Evolutionary conservation across 345 rosid species (phyloP), one percentile per base, ranked within the genome.

Genomic region (Eucalyptus rudis): DNA sequence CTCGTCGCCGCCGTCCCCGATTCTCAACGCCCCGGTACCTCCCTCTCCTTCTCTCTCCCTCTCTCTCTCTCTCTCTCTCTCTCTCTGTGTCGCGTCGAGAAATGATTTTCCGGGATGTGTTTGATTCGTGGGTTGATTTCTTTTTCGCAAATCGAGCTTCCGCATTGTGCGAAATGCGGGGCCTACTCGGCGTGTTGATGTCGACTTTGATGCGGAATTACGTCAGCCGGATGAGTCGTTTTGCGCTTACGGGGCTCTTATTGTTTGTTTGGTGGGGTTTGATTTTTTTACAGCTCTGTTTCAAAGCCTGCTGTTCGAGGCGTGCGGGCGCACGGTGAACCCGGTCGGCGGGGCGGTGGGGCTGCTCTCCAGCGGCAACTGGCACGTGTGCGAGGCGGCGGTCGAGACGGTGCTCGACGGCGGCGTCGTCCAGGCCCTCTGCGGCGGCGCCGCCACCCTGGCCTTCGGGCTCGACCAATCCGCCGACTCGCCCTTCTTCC

Each of bases 1-100:
- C 96, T 95, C 86, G 92, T 97, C 86, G 94, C 97, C 90, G 91
- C 96, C 87, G 98, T 95, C 68, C 95, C 98, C 33, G 89, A 91
- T 49, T 58, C 90, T 52, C 98, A 94, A 13, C 92, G 96, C 12
- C 94, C 98, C 43, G 92, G 99, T 97, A 93, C 29, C 44, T 12
- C 49, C 16, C 58, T 29, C 31, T 29, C 16, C 31, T n/a, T 5
- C 64, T 58, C 19, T 7, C 25, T 8, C 58, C n/a, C n/a, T n/a
- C n/a, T n/a, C n/a, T n/a, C n/a, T 3, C 68, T 13, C 68, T 59
- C 14, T 5, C 25, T 20, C 59, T 33, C 24, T 58, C 45, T 51
- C 59, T 24, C 10, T 50, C 49, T 87, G 2, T 1, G 22, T 40
- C 56, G 36, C 36, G 31, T 27, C 27, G 29, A 52, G 20, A 27